Evolutionary conservation across 345 rosid species (phyloP).

Genomic region (Arabis hirsuta): DNA sequence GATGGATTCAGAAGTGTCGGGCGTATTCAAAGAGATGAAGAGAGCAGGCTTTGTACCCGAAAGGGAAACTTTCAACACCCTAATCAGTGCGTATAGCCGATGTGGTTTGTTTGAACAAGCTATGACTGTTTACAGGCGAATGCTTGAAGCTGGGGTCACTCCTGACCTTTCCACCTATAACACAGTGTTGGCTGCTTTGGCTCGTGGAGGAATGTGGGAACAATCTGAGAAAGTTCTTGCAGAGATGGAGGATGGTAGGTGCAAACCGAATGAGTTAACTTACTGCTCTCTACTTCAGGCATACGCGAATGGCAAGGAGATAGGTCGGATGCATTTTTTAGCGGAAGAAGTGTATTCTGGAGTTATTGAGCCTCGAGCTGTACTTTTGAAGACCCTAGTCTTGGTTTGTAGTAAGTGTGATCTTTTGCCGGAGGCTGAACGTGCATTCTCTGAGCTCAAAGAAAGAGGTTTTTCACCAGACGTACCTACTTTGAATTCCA

Average conservation of each 20-base stretch:
- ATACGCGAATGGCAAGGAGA: conserved; percentile 85
- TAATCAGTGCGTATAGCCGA: conserved; percentile 89
- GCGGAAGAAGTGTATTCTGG: conserved; percentile 88
- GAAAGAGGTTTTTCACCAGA: conserved; percentile 75
- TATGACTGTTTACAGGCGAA: conserved; percentile 76
- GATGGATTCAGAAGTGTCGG: conserved; percentile 86
- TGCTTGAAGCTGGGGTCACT: conserved; percentile 84
- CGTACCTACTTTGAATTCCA: conserved; percentile 76
- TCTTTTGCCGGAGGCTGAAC: conserved; percentile 74
- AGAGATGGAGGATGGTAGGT: conserved; percentile 78
- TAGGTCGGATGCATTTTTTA: conserved; percentile 73
- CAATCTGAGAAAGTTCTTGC: conserved; percentile 83
- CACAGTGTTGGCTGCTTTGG: conserved; percentile 90
- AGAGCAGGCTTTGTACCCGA: conserved; percentile 93
- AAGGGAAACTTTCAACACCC: conserved; percentile 89
- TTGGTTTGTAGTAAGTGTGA: conserved; percentile 87
- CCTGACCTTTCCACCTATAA: conserved; percentile 93
- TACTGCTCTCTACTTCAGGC: conserved; percentile 89
- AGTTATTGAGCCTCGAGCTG: conserved; percentile 65
- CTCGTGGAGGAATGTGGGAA: conserved; percentile 96
- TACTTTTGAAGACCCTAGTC: conserved; percentile 86
- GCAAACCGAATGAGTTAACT: conserved; percentile 88
- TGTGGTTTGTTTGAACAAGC: conserved; percentile 92
- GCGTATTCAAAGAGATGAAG: conserved; percentile 97
- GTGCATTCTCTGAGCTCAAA: conserved; percentile 73